Base-by-base conservation (phyloP, 176 grass and related monocot genomes). In the Musa troglodytarum region DNA sequence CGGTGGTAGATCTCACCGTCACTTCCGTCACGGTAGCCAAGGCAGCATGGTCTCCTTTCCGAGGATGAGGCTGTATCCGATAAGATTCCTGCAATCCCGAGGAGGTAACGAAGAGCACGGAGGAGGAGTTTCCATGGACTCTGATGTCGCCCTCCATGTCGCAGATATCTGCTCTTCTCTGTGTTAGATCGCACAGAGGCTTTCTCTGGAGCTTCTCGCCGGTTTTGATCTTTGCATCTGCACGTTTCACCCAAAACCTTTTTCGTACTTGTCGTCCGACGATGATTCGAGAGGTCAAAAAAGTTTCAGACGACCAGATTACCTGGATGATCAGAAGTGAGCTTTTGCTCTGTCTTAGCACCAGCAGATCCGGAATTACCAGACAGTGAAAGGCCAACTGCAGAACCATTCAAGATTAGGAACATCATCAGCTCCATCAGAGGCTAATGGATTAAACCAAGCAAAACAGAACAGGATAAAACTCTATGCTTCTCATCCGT, bases 31-130 rank as follows among this genome's bases (percentile, higher is more conserved):
- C 86, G 76, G 1, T 34, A 54, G 82, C 49, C 10, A 96, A 72
- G 28, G 86, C 77, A 24, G 84, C 68, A 20, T n/a, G 64, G 76
- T 96, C 92, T 0, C 78, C 81, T 82, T 96, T 96, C 61, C 92
- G 80, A 1, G 80, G 56, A 74, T 83, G 88, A 19, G 92, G 92
- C 72, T 91, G 88, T 69, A 96, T 84, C 76, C 28, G 73, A 76
- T 84, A 87, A 51, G 80, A 75, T 20, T 59, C 77, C 6, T 71
- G 19, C 28, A 23, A 14, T 14, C 63, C 68, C 10, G 65, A 79
- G 9, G 77, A 69, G 21, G 28, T 58, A 3, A 53, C 50, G 8
- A 26, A 77, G 62, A 65, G 21, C 15, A 77, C 23, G 9, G 68
- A 50, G 68, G 68, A 70, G 16, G 68, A 70, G 12, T 70, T 70